Evolutionary conservation across 2,329 filamentous ascomycete species (phyloP), one percentile per base, ranked within the genome.

Genomic region (Leptographium wingfieldii): DNA sequence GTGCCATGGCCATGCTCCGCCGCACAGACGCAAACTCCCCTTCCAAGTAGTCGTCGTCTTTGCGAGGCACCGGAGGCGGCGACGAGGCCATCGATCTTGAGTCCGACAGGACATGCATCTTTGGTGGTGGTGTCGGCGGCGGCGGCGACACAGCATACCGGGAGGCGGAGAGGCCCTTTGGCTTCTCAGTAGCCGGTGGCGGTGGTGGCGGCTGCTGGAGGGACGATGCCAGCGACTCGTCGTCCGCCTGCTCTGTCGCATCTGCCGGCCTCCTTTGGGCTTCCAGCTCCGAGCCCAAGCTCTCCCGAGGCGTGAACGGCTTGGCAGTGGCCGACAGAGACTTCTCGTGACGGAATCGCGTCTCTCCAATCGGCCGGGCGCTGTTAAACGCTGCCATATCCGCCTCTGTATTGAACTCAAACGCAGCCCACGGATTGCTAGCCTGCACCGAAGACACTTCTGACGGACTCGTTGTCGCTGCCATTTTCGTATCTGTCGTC

Each of bases 301-400:
- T 65, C 11, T 68, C 72, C 22, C 75, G 73, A 16, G 80, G 79
- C 5, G 76, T 79, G 69, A 94, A 95, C 0, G 87, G 80, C 66
- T 82, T 83, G 0, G 88, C 87, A 19, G 83, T 79, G 4, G 87
- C 86, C 43, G 88, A 92, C 29, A 92, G 75, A 5, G 83, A 83
- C 65, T 79, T 79, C 65, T 76, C 76, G 68, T 81, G 73, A 58
- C 74, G 75, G 65, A 77, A 73, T 16, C 48, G 16, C 11, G 61
- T 66, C 2, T 78, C 75, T 14, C 74, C 75, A 62, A 79, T 77
- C 1, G 78, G 77, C 31, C 75, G 73, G 2, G 81, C 77, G 55
- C 77, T 74, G 63, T 78, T 77, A 66, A 84, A 83, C 61, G 72
- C 74, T 33, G 73, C 73, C 11, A 78, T 69, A 3, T 82, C 79